Evolutionary conservation across 768 basidiomycete species (phyloP), one percentile per base, ranked within the genome.

Genomic region (Baorangia bicolor): DNA sequence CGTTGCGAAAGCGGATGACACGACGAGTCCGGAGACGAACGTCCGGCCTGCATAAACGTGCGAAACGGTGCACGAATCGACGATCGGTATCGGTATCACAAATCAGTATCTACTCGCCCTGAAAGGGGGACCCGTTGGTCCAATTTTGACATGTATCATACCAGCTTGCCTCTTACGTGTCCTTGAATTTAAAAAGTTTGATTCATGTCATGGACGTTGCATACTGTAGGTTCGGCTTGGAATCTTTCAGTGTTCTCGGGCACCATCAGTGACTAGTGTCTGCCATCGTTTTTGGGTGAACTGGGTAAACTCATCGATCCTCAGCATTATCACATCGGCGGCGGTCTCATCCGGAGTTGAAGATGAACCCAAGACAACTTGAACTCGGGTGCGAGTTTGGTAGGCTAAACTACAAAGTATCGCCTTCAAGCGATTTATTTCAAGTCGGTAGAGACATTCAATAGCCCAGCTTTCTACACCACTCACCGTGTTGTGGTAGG

Each of bases 1-100:
- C 50, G 75, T 81, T 4, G 58, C 67, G 9, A 75, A 68, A 30
- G 68, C 63, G 12, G 73, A 75, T 11, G 61, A 68, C 4, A 43
- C 44, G 31, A 31, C 61, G 9, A 55, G 42, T 16, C 8, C 51
- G 25, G 71, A 71, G 21, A 46, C 14, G 1, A 61, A 67, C 56
- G 28, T 56, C 20, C 65, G 64, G 12, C 56, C 64, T 18, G 61
- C 47, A 37, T 69, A 46, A 53, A 1, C 21, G 25, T 45, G 11
- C 40, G 13, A 43, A n/a, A 2, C 10, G 30, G 30, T 11, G 30
- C 30, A 30, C 30, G 30, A 14, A 41, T 2, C 27, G 25, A 33
- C 10, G n/a, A 28, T 23, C 16, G 18, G 21, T 0, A 23, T 31
- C 49, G 14, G 10, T 21, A n/a, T n/a, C 28, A 16, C 16, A 21